Evolutionary conservation across 768 basidiomycete species (phyloP).

Genomic region (Myochromella boudieri): DNA sequence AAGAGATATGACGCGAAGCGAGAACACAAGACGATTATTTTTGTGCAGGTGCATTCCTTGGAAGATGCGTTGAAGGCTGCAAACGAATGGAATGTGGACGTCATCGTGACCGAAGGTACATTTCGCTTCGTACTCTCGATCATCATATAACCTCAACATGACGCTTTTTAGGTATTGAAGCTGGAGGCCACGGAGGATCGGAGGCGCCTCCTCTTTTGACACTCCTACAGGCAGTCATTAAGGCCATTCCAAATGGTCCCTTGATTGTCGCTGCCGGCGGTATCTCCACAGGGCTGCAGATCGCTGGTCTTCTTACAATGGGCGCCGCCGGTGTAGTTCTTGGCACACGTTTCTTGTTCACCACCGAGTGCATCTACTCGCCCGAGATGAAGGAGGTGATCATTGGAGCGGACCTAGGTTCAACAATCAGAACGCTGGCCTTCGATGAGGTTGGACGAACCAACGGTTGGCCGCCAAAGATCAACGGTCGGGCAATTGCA

Average conservation of each 20-base stretch:
- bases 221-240: constrained; percentile 46
- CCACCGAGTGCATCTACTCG: constrained; percentile 39
- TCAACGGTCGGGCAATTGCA: constrained; percentile 15
- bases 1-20: constrained; percentile 38
- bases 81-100: constrained; percentile 54
- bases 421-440: constrained; percentile 39
- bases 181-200: constrained; percentile 35
- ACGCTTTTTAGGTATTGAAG: constrained; percentile 23
- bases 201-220: constrained; percentile 45
- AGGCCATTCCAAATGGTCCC: constrained; percentile 34
- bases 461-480: constrained; percentile 5
- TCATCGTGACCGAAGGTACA: constrained; percentile 67
- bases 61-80: constrained; percentile 48
- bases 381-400: constrained; percentile 21
- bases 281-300: constrained; percentile 47
- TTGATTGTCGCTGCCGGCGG: constrained; percentile 63
- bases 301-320: constrained; percentile 51
- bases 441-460: constrained; percentile 43
- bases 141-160: not conserved
- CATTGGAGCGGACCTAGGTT: constrained; percentile 22
- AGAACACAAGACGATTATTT: constrained; percentile 46
- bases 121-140: constrained; percentile 20
- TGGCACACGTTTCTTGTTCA: constrained; percentile 56
- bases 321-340: constrained; percentile 46
- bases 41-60: constrained; percentile 49